Evolutionary conservation across 1,284 basidiomycete genomes (phyloP), one percentile per base, ranked within the genome.

Genomic region (Rhodotorula mucilaginosa): DNA sequence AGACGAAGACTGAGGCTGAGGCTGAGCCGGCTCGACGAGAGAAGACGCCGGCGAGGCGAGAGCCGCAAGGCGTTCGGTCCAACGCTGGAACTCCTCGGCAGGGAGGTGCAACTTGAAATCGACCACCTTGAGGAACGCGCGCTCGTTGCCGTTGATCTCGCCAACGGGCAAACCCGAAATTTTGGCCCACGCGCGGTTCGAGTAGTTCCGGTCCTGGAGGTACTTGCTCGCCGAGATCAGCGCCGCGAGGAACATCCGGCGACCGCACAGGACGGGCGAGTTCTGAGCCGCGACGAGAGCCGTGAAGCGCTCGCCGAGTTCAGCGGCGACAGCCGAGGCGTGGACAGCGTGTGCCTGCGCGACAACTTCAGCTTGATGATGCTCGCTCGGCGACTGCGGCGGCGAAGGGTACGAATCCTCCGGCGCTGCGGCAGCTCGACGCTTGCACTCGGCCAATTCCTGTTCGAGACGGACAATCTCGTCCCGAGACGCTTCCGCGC

Each of bases 161-260:
- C 72, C 70, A 44, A 82, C 78, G 23, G 79, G 74, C 6, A 84
- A 74, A 10, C 82, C 83, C 19, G 81, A 80, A 61, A 84, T 82
- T 79, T 93, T 93, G 12, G 91, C 88, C 93, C 93, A 97, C 26
- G 93, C 93, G 44, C 77, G 68, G 80, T 97, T 96, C 21, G 90
- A 93, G 79, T 94, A 97, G 66, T 90, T 93, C 68, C 90, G 89
- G 79, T 97, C 94, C 82, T 95, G 92, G 69, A 91, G 87, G 81
- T 95, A 96, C 80, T 97, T 97, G 44, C 90, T 90, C 0, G 93
- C 93, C 58, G 93, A 84, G 73, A 97, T 92, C 51, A 97, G 83
- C 0, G 91, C 88, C 0, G 92, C 92, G 13, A 97, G 84, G 82
- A 97, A 96, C 2, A 92, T 88, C 56, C 93, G 87, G 26, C 93